A percentile compares a stretch with the other conserved stretches of the same genome.
These are phyloP conservation scores for Cryptosporidium ryanae DNA, from an alignment of 169 alveolate genomes.

Conservation along the genomic window DNA sequence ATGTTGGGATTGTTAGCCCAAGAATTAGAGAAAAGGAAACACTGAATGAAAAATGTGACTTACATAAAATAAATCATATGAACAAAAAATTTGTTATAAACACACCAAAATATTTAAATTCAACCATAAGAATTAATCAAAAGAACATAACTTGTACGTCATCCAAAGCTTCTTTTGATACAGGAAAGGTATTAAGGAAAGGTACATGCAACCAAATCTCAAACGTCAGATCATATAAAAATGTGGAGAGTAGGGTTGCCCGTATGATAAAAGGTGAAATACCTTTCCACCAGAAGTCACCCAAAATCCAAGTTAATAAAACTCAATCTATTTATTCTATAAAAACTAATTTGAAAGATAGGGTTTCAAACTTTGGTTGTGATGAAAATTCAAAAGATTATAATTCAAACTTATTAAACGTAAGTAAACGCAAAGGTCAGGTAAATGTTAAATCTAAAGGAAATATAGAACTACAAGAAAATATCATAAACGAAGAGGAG, in stretches of 20 bases:
- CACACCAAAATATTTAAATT: neutral
- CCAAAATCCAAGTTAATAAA: neutral
- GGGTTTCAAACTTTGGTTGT: no score
- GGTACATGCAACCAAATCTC: neutral
- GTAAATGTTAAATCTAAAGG: no score
- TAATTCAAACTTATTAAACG: no score
- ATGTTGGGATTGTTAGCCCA: conserved; percentile 33
- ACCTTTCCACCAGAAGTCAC: neutral
- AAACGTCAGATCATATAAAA: neutral
- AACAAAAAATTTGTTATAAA: neutral
- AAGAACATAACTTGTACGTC: neutral
- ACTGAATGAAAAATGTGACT: neutral
- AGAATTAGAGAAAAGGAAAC: neutral
- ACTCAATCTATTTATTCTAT: neutral
- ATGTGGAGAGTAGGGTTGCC: conserved; percentile 68
- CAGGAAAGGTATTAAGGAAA: neutral
- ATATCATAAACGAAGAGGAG: no score
- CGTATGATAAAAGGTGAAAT: conserved; percentile 48
- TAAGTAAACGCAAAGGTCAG: no score
- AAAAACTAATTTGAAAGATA: no score
- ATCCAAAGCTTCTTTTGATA: neutral
- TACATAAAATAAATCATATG: neutral
- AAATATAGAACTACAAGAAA: no score
- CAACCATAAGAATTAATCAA: neutral
- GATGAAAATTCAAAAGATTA: no score